Evolutionary conservation across 108 stramenopile genomes (phyloP).

Genomic region (Pseudonitzschia multistriata): DNA sequence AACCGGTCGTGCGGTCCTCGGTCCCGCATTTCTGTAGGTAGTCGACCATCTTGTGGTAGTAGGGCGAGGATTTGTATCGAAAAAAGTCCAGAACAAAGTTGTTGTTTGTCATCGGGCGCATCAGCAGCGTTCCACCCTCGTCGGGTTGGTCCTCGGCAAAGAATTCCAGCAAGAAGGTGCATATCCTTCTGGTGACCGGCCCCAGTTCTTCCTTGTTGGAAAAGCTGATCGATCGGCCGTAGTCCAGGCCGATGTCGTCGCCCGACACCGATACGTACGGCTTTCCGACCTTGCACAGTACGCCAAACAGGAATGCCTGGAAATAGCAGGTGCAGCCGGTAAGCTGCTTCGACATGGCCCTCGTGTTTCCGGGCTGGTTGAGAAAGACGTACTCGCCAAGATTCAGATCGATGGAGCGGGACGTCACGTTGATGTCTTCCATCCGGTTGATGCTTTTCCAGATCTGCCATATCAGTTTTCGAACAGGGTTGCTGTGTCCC

Average conservation of each 20-base stretch:
- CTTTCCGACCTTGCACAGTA: constrained; percentile 26
- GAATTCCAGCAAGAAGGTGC: constrained; percentile 23
- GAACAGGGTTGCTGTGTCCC: constrained; percentile 11
- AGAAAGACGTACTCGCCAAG: constrained; percentile 18
- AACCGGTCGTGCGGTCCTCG: neutral
- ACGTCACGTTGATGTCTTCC: constrained; percentile 7
- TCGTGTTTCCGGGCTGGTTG: constrained; percentile 21
- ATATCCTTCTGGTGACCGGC: constrained; percentile 13
- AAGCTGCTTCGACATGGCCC: constrained; percentile 31
- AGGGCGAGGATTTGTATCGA: constrained; percentile 22
- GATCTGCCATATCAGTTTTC: constrained; percentile 20
- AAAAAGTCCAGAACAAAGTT: constrained; percentile 32
- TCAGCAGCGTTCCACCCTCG: constrained; percentile 11
- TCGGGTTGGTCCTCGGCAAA: constrained; percentile 24
- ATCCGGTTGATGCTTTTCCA: constrained; percentile 31
- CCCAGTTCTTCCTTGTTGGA: constrained; percentile 5
- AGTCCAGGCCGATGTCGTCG: constrained; percentile 12
- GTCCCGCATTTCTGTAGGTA: neutral
- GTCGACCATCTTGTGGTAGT: constrained; percentile 17
- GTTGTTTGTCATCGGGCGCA: constrained; percentile 36
- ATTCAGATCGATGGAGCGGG: constrained; percentile 9
- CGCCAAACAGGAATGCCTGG: constrained; percentile 30
- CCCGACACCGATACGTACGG: constrained; percentile 5
- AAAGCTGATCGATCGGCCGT: constrained; percentile 20
- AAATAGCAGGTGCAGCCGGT: constrained; percentile 38